Base-by-base conservation (phyloP, 495 filamentous ascomycete genomes). In the Podospora pseudopauciseta region DNA sequence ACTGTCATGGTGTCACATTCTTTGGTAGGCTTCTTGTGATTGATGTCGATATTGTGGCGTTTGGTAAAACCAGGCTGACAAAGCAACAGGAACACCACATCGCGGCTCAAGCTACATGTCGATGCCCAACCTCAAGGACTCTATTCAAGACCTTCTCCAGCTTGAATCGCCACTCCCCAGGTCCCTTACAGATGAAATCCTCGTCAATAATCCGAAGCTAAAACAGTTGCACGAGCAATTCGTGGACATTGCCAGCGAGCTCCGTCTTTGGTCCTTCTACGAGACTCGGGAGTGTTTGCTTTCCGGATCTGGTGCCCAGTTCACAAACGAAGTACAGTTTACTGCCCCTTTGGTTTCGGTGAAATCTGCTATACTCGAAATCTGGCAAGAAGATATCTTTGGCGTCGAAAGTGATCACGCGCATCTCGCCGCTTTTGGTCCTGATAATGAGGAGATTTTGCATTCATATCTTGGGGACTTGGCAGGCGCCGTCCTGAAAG, bases 191-290 rank as follows among this genome's bases (percentile, higher is more conserved):
- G 78, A 83, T 4, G 75, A 85, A 16, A 77, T 90, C 5, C 80
- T 77, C 5, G 74, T 88, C 20, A 81, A 81, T n/a, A 82, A 85
- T 64, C 70, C 76, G 13, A 67, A 75, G 1, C 73, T 90, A 16
- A 72, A 84, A 66, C 73, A 75, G 32, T 76, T 89, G 49, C 84
- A 87, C 16, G 82, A 85, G 13, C 76, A 82, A 27, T 91, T 90
- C 72, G 83, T 83, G 66, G 79, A 83, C 6, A 81, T 89, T 18
- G 84, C 86, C 2, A 83, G 85, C 53, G 88, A 90, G 63, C 80
- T 90, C 58, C 87, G 86, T 60, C 77, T 91, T n/a, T 90, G 87
- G 85, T 86, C 87, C 4, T 88, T 90, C 32, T 85, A 88, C 44
- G 88, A 90, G 72, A 90, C 86, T 0, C 73, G 84, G 3, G 89